Evolutionary conservation across 805 yeast species (phyloP).

Genomic region (Hanseniaspora thailandica): DNA sequence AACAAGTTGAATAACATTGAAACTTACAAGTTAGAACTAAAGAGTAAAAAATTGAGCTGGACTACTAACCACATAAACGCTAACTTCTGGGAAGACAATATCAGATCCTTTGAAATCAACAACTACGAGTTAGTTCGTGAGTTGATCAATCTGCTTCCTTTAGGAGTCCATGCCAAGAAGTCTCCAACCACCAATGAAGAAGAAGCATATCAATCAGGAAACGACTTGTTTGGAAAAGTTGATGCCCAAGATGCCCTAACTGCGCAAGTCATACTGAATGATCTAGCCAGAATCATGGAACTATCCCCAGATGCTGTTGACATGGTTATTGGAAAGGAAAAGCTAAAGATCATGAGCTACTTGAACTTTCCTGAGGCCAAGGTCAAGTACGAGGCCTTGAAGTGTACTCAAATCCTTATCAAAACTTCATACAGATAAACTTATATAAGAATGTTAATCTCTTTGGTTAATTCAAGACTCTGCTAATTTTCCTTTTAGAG

Average conservation of each 20-base stretch:
- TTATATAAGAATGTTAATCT: neutral
- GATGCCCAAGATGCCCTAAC: conserved; percentile 26
- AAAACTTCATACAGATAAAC: conserved; percentile 54
- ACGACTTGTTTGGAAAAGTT: conserved; percentile 22
- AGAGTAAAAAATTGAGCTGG: conserved; percentile 66
- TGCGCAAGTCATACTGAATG: conserved; percentile 56
- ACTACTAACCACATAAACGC: conserved; percentile 84
- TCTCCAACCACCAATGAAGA: neutral
- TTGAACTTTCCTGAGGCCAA: conserved; percentile 72
- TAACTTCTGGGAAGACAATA: conserved; percentile 83
- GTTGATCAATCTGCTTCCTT: conserved; percentile 42
- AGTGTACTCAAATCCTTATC: conserved; percentile 87
- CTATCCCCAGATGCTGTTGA: conserved; percentile 48
- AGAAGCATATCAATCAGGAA: conserved; percentile 18
- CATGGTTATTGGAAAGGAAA: conserved; percentile 45
- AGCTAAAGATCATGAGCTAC: conserved; percentile 71
- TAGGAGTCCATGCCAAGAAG: conserved; percentile 18
- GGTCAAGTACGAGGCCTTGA: conserved; percentile 87
- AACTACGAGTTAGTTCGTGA: conserved; percentile 61
- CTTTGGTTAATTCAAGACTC: too few relatives aligned
- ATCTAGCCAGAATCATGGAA: conserved; percentile 49
- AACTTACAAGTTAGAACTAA: conserved; percentile 76
- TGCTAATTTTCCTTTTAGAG: too few relatives aligned
- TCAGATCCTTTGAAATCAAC: conserved; percentile 59
- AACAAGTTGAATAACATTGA: conserved; percentile 80